Percentiles rank a stretch among this genome's conserved stretches.
Conservation (phyloP, 805 yeast genomes). For the Saturnispora halmiae region DNA sequence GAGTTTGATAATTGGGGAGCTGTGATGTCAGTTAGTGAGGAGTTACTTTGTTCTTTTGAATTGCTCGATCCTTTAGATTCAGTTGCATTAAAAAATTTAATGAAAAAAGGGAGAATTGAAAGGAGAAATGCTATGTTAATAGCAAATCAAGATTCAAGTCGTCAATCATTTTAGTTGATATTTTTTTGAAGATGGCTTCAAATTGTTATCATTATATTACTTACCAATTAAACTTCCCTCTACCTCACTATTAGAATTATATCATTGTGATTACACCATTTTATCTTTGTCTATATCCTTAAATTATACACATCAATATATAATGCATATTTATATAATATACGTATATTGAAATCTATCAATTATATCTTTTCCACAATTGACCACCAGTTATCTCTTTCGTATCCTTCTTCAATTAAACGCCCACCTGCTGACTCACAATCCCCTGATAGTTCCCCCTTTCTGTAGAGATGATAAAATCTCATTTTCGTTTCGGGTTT, state of each 20-base stretch:
- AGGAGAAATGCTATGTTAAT: constrained; percentile 48
- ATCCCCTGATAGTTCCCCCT: constrained; percentile 76
- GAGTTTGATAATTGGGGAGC: constrained; percentile 95
- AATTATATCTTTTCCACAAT: constrained; percentile 31
- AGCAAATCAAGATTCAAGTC: constrained; percentile 1
- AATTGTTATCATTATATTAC: neutral
- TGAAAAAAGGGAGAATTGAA: constrained; percentile 89
- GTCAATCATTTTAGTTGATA: constrained; percentile 5
- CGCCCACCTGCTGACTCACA: constrained; percentile 61
- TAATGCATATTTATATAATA: neutral
- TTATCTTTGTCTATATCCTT: no score
- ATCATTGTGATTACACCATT: no score
- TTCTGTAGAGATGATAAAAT: constrained; percentile 76
- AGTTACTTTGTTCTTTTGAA: constrained; percentile 86
- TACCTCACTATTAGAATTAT: no score
- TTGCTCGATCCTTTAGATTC: constrained; percentile 89
- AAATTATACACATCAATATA: no score
- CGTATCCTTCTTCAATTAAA: constrained; percentile 71
- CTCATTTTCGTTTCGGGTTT: constrained; percentile 56
- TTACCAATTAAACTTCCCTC: neutral
- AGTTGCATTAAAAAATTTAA: constrained; percentile 84
- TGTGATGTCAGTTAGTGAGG: constrained; percentile 93
- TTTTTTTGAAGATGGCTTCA: constrained; percentile 9
- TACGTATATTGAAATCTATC: neutral
- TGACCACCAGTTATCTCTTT: constrained; percentile 92